Base-by-base conservation (phyloP, 2,329 filamentous ascomycete species). In the Botrytis cinerea region DNA sequence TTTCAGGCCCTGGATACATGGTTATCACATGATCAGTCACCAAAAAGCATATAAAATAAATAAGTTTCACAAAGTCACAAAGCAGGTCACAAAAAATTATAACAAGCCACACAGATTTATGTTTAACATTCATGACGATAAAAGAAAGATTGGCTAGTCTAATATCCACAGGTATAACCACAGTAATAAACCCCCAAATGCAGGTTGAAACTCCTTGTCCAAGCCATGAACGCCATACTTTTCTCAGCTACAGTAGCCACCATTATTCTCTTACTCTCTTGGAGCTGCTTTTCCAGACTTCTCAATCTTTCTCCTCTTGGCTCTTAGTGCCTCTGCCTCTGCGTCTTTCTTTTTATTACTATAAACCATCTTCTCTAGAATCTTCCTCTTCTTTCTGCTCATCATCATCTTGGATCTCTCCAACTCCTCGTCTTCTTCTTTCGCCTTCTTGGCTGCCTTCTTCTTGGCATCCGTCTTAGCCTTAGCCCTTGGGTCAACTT, bases 321-420 rank as follows among this genome's bases (percentile, higher is more conserved):
- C 88, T 78, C 95, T 89, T 82, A 99, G 85, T 84, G 91, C 93
- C 85, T 95, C 92, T 66, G 95, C 93, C 85, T 97, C 94, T 40
- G 90, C 92, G 78, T 95, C 95, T 86, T 94, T 93, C 88, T 96
- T 95, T 84, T 92, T 95, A 84, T 98, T 97, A 75, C 91, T 94
- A 84, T 97, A 97, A 81, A 94, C 88, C 93, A 99, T 99, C 86
- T 98, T 96, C 86, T 98, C 96, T 78, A 95, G 92, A 80, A 98
- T 86, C 90, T 98, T 98, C 80, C 96, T 88, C 90, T 98, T 99
- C 89, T 97, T 96, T 83, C 97, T 93, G 83, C 92, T 93, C 86
- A 98, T 91, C 96, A 99, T 99, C 85, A 97, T 96, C 89, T 97
- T 98, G 82, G 93, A 92, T 76, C 95, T 88, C 83, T 97, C 94